Evolutionary conservation across 129 eudicot genomes (phyloP).

Genomic region (Saussurea involucrata): DNA sequence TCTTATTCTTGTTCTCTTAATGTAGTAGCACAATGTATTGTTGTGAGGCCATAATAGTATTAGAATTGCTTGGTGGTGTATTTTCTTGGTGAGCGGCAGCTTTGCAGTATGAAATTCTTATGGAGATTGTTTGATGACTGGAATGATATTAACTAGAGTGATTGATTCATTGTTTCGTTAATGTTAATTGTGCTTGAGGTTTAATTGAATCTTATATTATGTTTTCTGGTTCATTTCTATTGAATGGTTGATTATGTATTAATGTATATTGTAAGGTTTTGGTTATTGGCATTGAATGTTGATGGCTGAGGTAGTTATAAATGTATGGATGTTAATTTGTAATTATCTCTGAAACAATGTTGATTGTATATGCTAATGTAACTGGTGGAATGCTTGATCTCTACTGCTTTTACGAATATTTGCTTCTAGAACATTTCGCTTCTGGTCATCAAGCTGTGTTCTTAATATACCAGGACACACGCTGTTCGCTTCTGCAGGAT

Average conservation of each 20-base stretch:
- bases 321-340: not conserved
- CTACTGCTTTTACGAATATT: constrained; percentile 8
- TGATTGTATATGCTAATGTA: not conserved
- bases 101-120: not conserved
- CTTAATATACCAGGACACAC: constrained; percentile 35
- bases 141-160: not conserved
- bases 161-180: not conserved
- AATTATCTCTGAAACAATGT: not conserved
- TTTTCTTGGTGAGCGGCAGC: constrained; percentile 1
- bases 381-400: not conserved
- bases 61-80: constrained; percentile 11
- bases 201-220: not conserved
- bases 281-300: not conserved
- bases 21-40: not conserved
- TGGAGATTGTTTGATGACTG: not conserved
- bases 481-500: constrained; percentile 86
- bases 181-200: not conserved
- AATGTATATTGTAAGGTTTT: not conserved
- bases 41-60: not conserved
- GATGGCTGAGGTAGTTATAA: not conserved
- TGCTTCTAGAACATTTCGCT: constrained; percentile 14
- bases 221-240: not conserved
- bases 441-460: constrained; percentile 31
- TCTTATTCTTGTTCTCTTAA: not conserved
- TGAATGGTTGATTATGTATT: not conserved